A percentile compares a stretch with the other conserved stretches of the same genome.
phyloP scores from a whole-genome alignment of 73 alveolate genomes.

The Paramecium primaurelia region DNA sequence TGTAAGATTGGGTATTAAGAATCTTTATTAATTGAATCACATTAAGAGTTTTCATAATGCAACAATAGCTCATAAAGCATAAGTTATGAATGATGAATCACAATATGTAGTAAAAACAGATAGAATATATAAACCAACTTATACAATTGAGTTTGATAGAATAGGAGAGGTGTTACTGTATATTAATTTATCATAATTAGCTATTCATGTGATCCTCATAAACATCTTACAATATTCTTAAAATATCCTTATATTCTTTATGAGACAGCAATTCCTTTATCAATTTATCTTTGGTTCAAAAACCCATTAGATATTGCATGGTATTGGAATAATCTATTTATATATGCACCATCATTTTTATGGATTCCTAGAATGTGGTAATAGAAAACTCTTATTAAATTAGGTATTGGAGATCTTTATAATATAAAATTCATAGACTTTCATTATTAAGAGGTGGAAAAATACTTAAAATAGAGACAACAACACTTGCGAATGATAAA shows the following conservation, averaged over 20 bases:
- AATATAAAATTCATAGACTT: slow-evolving; percentile 76
- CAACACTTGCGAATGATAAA: slow-evolving; percentile 76
- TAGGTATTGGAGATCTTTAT: slow-evolving; percentile 75
- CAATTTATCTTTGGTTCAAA: slow-evolving; percentile 78
- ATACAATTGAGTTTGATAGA: slow-evolving; percentile 88
- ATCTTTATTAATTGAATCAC: slow-evolving; percentile 4
- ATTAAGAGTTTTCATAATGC: slow-evolving; percentile 45
- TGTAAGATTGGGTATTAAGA: background rate
- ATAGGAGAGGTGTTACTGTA: slow-evolving; percentile 83
- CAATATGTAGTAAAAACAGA: slow-evolving; percentile 64
- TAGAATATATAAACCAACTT: slow-evolving; percentile 83
- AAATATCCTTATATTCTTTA: slow-evolving; percentile 81
- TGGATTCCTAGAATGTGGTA: slow-evolving; percentile 79
- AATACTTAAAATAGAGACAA: slow-evolving; percentile 71
- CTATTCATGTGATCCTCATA: slow-evolving; percentile 80
- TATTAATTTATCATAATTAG: background rate
- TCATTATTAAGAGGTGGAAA: slow-evolving; percentile 88
- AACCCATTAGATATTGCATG: slow-evolving; percentile 83
- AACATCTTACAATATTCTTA: slow-evolving; percentile 67
- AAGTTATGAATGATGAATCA: slow-evolving; percentile 47
- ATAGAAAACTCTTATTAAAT: background rate
- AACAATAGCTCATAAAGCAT: slow-evolving; percentile 24
- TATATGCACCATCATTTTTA: slow-evolving; percentile 65
- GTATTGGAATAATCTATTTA: slow-evolving; percentile 63
- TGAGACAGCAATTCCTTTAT: slow-evolving; percentile 74